Base-by-base conservation (phyloP, 768 basidiomycete species). In the Botryobasidium botryosum region DNA sequence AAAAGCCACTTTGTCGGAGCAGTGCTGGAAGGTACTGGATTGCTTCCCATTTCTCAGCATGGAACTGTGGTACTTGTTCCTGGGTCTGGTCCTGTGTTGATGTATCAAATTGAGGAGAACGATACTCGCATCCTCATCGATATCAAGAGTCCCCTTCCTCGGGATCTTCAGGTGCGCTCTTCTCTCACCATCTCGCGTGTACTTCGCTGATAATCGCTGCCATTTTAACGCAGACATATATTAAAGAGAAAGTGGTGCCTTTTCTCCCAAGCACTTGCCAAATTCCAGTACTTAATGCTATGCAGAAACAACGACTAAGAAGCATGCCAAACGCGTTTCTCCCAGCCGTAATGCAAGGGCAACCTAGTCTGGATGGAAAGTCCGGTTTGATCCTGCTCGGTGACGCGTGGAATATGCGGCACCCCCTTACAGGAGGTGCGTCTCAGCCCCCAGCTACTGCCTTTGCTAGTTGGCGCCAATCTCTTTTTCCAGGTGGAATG, bases 321-420 rank as follows among this genome's bases (percentile, higher is more conserved):
- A 76, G 77, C 17, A 96, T 97, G 91, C 91, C 94, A 26, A 97
- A 96, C 59, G 82, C 85, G 0, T 94, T 84, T 67, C 70, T 99
- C 1, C 85, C 94, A 0, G 64, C 90, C 1, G 66, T 78, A 2
- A 65, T 75, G 48, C 91, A 92, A 51, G 58, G 64, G 67, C 7
- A 62, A 62, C 15, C 53, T 50, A 50, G 60, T 53, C 45, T 62
- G 58, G 5, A 79, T 74, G 50, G 69, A 76, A 40, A n/a, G n/a
- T n/a, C n/a, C n/a, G 85, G 86, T 21, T 75, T 75, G 7, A 64
- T 99, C 47, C 74, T 97, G 50, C 67, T 94, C 27, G 94, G 94
- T 1, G 94, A 97, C 57, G 77, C 92, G 2, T 92, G 87, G 81
- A 99, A 97, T 58, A 97, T 97, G 91, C 83, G 94, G 0, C 94